Evolutionary conservation across 1,139 yeast genomes (phyloP).

Genomic region (Protomyces gravidus): DNA sequence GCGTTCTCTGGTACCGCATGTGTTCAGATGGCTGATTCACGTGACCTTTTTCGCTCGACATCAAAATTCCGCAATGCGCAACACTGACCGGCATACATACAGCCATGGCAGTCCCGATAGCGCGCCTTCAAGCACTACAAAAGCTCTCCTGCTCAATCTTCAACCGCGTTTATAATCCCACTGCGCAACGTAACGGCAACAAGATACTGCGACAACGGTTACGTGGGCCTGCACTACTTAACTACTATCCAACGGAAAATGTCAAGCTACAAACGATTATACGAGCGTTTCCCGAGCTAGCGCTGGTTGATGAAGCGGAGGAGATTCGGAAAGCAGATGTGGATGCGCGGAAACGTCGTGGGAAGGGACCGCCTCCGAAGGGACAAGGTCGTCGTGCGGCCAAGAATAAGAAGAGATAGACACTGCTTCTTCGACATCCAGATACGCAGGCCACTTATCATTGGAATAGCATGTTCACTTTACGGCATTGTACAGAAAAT

Average conservation of each 20-base stretch:
- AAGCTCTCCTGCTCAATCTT: conserved; percentile 34
- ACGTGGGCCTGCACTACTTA: conserved; percentile 34
- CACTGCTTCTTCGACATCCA: too few relatives aligned
- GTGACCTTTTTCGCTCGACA: too few relatives aligned
- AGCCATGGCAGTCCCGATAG: conserved; percentile 29
- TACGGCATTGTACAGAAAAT: too few relatives aligned
- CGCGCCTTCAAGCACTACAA: conserved; percentile 33
- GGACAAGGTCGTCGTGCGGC: conserved; percentile 31
- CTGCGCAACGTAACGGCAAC: conserved; percentile 35
- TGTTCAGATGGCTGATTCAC: too few relatives aligned
- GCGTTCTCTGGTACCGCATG: too few relatives aligned
- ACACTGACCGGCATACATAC: too few relatives aligned
- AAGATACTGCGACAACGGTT: conserved; percentile 35
- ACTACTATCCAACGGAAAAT: conserved; percentile 34
- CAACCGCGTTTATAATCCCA: conserved; percentile 33
- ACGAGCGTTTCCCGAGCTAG: conserved; percentile 34
- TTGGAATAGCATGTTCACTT: too few relatives aligned
- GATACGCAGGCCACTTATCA: too few relatives aligned
- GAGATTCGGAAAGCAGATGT: conserved; percentile 25
- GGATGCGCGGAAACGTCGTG: conserved; percentile 31
- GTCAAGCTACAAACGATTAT: conserved; percentile 31
- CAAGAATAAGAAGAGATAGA: conserved; percentile 26
- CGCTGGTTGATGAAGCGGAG: conserved; percentile 31
- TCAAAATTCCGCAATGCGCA: too few relatives aligned
- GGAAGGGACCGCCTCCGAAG: conserved; percentile 36